Evolutionary conservation across 1,284 basidiomycete genomes (phyloP).

Genomic region (Anthracocystis walkeri): DNA sequence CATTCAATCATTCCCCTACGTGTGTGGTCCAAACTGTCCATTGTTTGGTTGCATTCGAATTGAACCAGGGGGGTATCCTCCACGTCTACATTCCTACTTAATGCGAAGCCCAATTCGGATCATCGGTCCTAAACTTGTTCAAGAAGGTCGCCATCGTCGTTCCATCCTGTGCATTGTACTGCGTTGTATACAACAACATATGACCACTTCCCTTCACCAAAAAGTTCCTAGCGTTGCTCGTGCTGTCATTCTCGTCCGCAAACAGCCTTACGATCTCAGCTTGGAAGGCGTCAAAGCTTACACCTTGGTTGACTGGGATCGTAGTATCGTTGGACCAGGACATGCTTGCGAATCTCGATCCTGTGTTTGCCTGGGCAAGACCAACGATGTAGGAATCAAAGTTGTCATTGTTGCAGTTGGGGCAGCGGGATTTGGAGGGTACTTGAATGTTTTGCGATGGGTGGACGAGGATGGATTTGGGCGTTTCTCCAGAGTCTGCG

Average conservation of each 20-base stretch:
- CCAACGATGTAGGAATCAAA: constrained; percentile 44
- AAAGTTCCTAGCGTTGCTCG: constrained; percentile 30
- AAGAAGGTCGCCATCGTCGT: constrained; percentile 27
- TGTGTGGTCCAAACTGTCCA: not conserved
- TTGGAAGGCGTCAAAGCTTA: constrained; percentile 12
- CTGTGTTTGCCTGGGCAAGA: constrained; percentile 27
- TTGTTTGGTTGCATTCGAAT: not conserved
- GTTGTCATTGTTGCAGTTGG: constrained; percentile 31
- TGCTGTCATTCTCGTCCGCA: constrained; percentile 12
- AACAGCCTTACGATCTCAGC: constrained; percentile 20
- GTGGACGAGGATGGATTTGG: constrained; percentile 12
- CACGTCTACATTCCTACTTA: not conserved
- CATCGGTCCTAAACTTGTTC: constrained; percentile 41
- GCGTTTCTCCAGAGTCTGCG: constrained; percentile 32
- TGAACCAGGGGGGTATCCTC: not conserved
- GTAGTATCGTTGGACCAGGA: constrained; percentile 32
- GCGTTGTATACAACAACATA: constrained; percentile 17
- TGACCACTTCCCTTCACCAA: constrained; percentile 26
- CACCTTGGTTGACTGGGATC: constrained; percentile 32
- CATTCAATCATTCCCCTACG: not conserved
- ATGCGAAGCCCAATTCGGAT: constrained; percentile 30
- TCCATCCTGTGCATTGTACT: constrained; percentile 29
- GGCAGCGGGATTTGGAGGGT: constrained; percentile 22
- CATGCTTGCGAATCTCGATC: constrained; percentile 30
- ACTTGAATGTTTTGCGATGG: constrained; percentile 29